Evolutionary conservation across 192 early-diverging fungal species (phyloP), one percentile per base, ranked within the genome.

Genomic region (Umbelopsis sp.): DNA sequence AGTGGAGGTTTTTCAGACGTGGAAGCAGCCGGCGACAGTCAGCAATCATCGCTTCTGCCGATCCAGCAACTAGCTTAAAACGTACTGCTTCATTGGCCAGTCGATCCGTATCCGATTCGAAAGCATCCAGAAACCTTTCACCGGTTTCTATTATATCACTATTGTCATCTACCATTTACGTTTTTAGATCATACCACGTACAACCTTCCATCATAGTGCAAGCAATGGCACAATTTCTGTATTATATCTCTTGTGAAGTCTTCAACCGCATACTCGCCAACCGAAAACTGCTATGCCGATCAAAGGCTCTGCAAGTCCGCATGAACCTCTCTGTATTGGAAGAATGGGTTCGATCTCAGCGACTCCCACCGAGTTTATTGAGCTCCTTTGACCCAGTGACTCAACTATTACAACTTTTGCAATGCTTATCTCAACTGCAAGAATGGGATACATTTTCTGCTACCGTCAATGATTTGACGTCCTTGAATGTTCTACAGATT

Each of bases 251-350:
- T 45, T 85, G 87, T 65, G 91, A 91, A 77, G 75, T 93, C 45
- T 96, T 98, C 77, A 98, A 98, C 83, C 87, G 86, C 34, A 91
- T 98, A 74, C 78, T 98, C 75, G 84, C 90, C 3, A 89, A 86
- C 26, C 89, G 86, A 38, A 91, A 94, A 68, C 81, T 89, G 45
- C 82, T 91, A 68, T 87, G 89, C 66, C 89, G 95, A 20, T 86
- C 87, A 24, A 91, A 90, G 52, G 95, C 97, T 2, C 84, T 94
- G 73, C 93, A 92, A 80, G 87, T 96, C 16, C 91, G 90, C 32
- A 88, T 94, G 81, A 98, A 96, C 73, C 71, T 96, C 36, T 90
- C 89, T 12, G 81, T 85, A 34, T 53, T 96, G 26, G 93, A 91
- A 74, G 93, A 95, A 51, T 98, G 96, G 96, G 86, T 94, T 26